Evolutionary conservation across 2,329 filamentous ascomycete species (phyloP).

Genomic region (Fusarium sambucinum): DNA sequence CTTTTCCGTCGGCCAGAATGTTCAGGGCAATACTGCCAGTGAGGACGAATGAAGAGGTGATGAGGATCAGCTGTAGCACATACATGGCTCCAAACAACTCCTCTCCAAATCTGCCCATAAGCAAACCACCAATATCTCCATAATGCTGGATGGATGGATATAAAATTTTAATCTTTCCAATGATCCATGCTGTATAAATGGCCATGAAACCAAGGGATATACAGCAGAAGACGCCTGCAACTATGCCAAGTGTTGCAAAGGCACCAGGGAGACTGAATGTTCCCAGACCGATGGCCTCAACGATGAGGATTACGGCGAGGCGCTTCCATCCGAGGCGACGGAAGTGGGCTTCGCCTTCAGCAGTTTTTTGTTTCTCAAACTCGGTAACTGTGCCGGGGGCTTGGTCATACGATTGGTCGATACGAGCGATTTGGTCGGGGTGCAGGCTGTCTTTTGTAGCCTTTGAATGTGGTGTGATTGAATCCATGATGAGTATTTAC

Average conservation of each 20-base stretch:
- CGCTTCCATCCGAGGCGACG: constrained; percentile 44
- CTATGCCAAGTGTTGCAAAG: constrained; percentile 45
- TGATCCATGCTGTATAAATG: constrained; percentile 56
- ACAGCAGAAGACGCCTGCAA: constrained; percentile 54
- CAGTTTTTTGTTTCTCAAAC: constrained; percentile 43
- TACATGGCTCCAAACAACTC: constrained; percentile 70
- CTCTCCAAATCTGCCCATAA: constrained; percentile 67
- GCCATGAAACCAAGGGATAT: constrained; percentile 54
- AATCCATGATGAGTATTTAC: constrained; percentile 7
- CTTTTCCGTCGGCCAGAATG: constrained; percentile 66
- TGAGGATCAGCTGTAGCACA: constrained; percentile 71
- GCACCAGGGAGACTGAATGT: constrained; percentile 44
- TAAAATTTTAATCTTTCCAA: constrained; percentile 57
- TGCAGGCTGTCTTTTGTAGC: constrained; percentile 5
- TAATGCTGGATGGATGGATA: constrained; percentile 70
- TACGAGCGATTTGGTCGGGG: constrained; percentile 20
- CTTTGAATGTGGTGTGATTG: not conserved
- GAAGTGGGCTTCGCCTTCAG: constrained; percentile 39
- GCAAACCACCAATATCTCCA: constrained; percentile 71
- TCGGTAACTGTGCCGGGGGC: constrained; percentile 42
- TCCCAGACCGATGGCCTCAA: constrained; percentile 44
- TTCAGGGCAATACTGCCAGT: constrained; percentile 75
- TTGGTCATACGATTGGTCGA: constrained; percentile 37
- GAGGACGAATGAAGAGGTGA: constrained; percentile 74
- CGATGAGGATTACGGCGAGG: constrained; percentile 43